These are phyloP conservation scores for Raphanus sativus DNA, from an alignment of 345 rosid genomes.

Conservation along the genomic window DNA sequence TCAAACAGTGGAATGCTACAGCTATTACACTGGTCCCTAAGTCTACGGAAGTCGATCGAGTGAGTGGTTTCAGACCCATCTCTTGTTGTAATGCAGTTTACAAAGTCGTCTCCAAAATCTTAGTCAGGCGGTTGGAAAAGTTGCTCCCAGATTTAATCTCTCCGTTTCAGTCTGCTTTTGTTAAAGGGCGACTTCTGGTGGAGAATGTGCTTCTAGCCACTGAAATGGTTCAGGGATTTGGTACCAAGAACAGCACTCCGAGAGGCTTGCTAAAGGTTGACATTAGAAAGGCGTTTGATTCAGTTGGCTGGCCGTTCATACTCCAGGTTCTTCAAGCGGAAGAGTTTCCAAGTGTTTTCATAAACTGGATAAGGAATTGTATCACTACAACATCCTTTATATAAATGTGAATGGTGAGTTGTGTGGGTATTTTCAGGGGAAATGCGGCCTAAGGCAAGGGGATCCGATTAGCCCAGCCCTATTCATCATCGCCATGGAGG, in stretches of 20 bases:
- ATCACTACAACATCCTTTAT: neutral
- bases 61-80: neutral
- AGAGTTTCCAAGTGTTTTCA: neutral
- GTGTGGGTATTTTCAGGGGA: neutral
- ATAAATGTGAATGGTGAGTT: neutral
- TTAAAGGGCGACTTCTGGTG: neutral
- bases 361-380: neutral
- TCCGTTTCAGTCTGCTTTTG: neutral
- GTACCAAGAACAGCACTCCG: neutral
- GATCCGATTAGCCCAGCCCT: neutral
- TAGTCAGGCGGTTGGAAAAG: neutral
- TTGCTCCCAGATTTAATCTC: neutral
- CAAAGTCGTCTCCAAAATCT: neutral
- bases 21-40: neutral
- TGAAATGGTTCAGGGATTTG: neutral
- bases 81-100: neutral
- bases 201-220: neutral
- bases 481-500: neutral
- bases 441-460: neutral
- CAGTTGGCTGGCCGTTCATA: neutral
- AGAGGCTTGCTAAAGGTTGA: neutral
- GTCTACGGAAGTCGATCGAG: neutral
- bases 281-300: neutral
- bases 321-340: neutral
- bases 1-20: neutral